phyloP scores from a whole-genome alignment of 495 filamentous ascomycete species.

The Pyrenopolyporus hunteri region DNA sequence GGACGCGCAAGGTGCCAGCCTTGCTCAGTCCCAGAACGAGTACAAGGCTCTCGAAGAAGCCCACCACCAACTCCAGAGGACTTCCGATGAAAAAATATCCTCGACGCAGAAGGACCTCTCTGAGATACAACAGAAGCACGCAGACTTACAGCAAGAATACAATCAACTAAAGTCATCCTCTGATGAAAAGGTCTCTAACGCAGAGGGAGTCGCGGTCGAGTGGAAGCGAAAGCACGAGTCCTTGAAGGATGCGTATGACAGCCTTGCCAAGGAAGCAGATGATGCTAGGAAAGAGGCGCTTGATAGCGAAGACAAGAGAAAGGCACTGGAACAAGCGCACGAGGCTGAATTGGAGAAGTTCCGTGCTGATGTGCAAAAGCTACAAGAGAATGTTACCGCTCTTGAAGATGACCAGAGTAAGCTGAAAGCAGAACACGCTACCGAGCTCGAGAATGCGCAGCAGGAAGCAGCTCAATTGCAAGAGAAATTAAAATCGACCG shows the following conservation, averaged over 20 bases:
- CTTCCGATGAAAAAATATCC: constrained; percentile 20
- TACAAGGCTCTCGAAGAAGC: constrained; percentile 22
- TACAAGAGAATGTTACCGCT: constrained; percentile 17
- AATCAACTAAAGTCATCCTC: constrained; percentile 7
- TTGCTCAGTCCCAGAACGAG: constrained; percentile 10
- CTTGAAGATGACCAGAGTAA: constrained; percentile 17
- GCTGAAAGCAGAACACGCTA: constrained; percentile 18
- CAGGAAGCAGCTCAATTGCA: constrained; percentile 27
- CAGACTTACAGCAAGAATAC: constrained; percentile 18
- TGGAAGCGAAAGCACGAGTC: constrained; percentile 30
- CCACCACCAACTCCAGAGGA: constrained; percentile 19
- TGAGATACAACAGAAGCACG: constrained; percentile 23
- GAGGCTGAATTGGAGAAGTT: constrained; percentile 15
- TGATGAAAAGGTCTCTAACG: constrained; percentile 9
- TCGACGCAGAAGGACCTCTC: constrained; percentile 15
- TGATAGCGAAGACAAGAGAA: constrained; percentile 18
- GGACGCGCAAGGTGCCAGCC: constrained; percentile 3
- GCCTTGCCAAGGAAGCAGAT: constrained; percentile 10
- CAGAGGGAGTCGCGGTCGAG: constrained; percentile 14
- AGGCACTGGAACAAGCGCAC: constrained; percentile 23
- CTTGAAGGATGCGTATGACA: constrained; percentile 12
- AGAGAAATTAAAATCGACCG: constrained; percentile 12
- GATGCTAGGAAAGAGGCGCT: constrained; percentile 16
- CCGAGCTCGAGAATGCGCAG: constrained; percentile 26
- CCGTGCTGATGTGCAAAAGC: constrained; percentile 17